phyloP scores from a whole-genome alignment of 805 yeast species.

The Lachancea cidri region DNA sequence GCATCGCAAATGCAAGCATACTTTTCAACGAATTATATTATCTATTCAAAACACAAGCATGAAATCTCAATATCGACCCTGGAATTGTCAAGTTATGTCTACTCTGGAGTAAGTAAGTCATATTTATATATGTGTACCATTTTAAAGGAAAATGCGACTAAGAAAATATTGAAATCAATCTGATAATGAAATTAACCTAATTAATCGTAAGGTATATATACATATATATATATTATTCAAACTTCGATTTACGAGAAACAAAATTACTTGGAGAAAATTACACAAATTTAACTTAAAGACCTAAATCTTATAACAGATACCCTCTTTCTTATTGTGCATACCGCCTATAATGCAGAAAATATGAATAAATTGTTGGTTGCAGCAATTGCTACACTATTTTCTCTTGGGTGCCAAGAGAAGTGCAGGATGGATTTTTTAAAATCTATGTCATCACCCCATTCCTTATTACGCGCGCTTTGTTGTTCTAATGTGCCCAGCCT shows the following conservation, averaged over 20 bases:
- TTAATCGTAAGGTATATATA: too few species aligned
- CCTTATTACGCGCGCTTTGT: slow-evolving; percentile 40
- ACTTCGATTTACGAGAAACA: too few species aligned
- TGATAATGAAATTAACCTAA: too few species aligned
- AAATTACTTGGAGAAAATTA: neutral
- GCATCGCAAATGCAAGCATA: neutral
- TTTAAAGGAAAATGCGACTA: neutral
- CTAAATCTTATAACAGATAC: neutral
- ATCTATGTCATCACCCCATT: slow-evolving; percentile 74
- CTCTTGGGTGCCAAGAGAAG: slow-evolving; percentile 97
- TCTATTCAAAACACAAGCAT: neutral
- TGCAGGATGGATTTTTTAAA: slow-evolving; percentile 92
- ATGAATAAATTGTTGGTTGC: slow-evolving; percentile 93
- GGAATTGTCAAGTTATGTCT: neutral
- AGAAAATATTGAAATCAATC: too few species aligned
- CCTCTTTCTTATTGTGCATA: slow-evolving; percentile 1
- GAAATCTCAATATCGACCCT: neutral
- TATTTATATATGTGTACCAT: neutral
- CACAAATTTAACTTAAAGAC: neutral
- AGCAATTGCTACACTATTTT: slow-evolving; percentile 94
- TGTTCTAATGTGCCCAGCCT: slow-evolving; percentile 31
- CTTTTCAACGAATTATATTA: neutral
- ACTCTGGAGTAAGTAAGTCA: slow-evolving; percentile 1
- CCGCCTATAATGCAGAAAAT: slow-evolving; percentile 60
- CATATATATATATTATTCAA: too few species aligned